Percentiles rank a stretch among this genome's conserved stretches.
These are phyloP conservation scores for Russula sp. DNA, from an alignment of 768 basidiomycete species.

Conservation along the genomic window DNA sequence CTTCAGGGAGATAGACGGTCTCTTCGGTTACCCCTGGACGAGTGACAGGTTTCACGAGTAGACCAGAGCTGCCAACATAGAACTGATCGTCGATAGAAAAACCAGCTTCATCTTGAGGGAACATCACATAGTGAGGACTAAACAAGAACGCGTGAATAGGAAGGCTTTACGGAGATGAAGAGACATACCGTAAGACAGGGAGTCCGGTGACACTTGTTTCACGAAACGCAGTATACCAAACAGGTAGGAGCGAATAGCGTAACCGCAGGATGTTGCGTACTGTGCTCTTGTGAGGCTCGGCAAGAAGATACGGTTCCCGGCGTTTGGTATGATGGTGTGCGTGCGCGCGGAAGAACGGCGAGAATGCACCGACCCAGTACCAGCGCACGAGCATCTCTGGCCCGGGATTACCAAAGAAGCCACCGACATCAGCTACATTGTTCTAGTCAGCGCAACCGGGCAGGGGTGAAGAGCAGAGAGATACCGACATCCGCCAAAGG, in stretches of 20 bases:
- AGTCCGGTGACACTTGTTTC: slow-evolving; percentile 77
- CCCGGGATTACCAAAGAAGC: slow-evolving; percentile 96
- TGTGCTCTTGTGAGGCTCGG: slow-evolving; percentile 83
- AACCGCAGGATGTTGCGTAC: slow-evolving; percentile 73
- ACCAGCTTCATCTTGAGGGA: slow-evolving; percentile 83
- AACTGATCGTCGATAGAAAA: slow-evolving; percentile 93
- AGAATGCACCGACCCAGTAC: slow-evolving; percentile 94
- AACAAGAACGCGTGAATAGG: not conserved
- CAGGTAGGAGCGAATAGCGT: slow-evolving; percentile 79
- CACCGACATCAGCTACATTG: slow-evolving; percentile 86
- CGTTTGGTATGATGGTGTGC: slow-evolving; percentile 98
- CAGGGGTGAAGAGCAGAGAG: not conserved
- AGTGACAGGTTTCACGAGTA: slow-evolving; percentile 90
- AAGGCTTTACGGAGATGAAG: not conserved
- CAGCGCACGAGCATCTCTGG: slow-evolving; percentile 93
- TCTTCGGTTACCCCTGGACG: slow-evolving; percentile 61
- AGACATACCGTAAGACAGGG: slow-evolving; percentile 71
- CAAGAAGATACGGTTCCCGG: slow-evolving; percentile 89
- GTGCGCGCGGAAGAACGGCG: slow-evolving; percentile 98
- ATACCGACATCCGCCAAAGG: slow-evolving; percentile 80
- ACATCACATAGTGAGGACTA: slow-evolving; percentile 93
- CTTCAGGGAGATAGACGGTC: slow-evolving; percentile 80
- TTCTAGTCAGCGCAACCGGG: slow-evolving; percentile 12
- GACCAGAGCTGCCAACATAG: slow-evolving; percentile 80
- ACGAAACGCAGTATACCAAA: slow-evolving; percentile 98